A percentile compares a stretch with the other conserved stretches of the same genome.
phyloP scores from a whole-genome alignment of 305 asterid genomes.

The Coffea humblotiana region DNA sequence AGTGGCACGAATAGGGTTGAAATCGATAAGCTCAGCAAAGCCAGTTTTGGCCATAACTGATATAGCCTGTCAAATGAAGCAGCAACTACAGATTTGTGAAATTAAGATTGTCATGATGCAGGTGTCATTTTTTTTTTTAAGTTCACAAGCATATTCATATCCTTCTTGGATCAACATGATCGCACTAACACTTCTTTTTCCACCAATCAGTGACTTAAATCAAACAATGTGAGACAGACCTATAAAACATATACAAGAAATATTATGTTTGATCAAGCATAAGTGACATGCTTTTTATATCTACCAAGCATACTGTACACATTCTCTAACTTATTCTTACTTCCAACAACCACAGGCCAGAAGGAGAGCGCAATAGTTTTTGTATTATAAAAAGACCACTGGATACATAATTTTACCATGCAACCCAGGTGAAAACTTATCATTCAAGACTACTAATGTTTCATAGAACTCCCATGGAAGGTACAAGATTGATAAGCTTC shows the following conservation, averaged over 20 bases:
- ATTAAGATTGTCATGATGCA: not conserved
- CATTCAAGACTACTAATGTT: not conserved
- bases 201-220: no score
- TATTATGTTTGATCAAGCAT: no score
- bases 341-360: not conserved
- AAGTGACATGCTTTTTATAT: not conserved
- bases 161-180: not conserved
- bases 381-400: not conserved
- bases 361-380: not conserved
- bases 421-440: not conserved
- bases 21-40: conserved; percentile 84
- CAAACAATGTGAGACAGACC: not conserved
- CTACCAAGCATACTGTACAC: not conserved
- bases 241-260: not conserved
- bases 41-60: conserved; percentile 94
- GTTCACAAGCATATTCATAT: not conserved
- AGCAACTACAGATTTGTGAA: not conserved
- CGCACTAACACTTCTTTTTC: no score
- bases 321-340: not conserved
- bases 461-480: not conserved
- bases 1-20: conserved; percentile 82
- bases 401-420: not conserved
- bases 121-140: not conserved
- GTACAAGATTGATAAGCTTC: not conserved
- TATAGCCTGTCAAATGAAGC: conserved; percentile 60